Base-by-base conservation (phyloP, 2,329 filamentous ascomycete species). In the Calonectria henricotiae region DNA sequence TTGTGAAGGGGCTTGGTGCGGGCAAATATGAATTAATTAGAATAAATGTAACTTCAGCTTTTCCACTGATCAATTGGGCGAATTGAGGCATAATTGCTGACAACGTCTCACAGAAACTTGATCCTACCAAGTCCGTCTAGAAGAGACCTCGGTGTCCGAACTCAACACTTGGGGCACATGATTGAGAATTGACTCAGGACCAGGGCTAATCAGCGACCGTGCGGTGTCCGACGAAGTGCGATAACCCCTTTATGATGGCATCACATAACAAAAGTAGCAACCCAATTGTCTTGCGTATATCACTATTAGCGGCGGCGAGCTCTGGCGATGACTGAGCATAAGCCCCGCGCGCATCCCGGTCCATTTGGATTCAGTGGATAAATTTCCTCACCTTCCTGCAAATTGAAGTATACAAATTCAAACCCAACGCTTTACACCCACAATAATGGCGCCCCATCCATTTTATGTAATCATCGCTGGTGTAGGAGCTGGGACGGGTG, bases 381-480 rank as follows among this genome's bases (percentile, higher is more conserved):
- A 30, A 51, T 32, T 11, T n/a, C 15, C 7, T 23, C 47, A 4
- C 9, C 15, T 51, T 51, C 6, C 47, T 5, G 15, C 5, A 43
- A 6, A 43, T 23, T 51, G 47, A 11, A 7, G 5, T 51, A 11
- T 51, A 7, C 9, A 20, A 4, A 47, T 39, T 37, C 13, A 9
- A 32, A 37, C 41, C 1, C n/a, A 8, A 3, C 5, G 25, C 30
- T n/a, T 13, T 6, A 13, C 25, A 32, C 17, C 20, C 23, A 6
- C 4, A 23, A 5, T 17, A 13, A 51, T 77, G 75, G 63, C 76
- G 9, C 65, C 76, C 8, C 69, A 75, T 43, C 70, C 77, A 8
- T 87, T 92, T 76, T 93, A 91, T 80, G 90, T 92, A 62, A 84
- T 95, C 71, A 83, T 95, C 68, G 91, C 91, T 13, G 93, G 93